Percentiles rank a stretch among this genome's conserved stretches.
These are phyloP conservation scores for Leonotis leonurus DNA, from an alignment of 257 asterid genomes.

Conservation along the genomic window DNA sequence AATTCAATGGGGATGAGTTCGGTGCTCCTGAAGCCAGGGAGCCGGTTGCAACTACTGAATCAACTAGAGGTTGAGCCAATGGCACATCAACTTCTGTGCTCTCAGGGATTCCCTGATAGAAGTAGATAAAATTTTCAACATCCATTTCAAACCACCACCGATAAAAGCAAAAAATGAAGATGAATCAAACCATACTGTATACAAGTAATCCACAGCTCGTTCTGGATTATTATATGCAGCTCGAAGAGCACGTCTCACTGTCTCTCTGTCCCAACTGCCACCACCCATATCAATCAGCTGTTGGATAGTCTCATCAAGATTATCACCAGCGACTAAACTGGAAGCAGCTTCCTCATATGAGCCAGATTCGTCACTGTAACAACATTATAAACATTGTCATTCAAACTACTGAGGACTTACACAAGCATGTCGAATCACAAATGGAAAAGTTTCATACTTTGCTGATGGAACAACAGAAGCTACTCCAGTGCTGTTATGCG, in stretches of 20 bases:
- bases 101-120: constrained; percentile 69
- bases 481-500: constrained; percentile 30
- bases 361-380: constrained; percentile 36
- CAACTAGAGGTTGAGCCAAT: constrained; percentile 34
- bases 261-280: constrained; percentile 80
- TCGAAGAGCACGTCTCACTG: constrained; percentile 65
- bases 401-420: constrained; percentile 3
- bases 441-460: constrained; percentile 29
- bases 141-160: not conserved
- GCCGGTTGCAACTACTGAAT: constrained; percentile 33
- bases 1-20: constrained; percentile 76
- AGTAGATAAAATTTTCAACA: constrained; percentile 5
- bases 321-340: constrained; percentile 41
- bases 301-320: constrained; percentile 59
- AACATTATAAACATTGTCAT: constrained; percentile 15
- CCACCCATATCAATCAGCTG: constrained; percentile 86
- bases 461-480: constrained; percentile 36
- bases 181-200: constrained; percentile 44
- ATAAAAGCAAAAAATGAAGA: not conserved
- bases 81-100: constrained; percentile 59
- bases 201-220: constrained; percentile 50
- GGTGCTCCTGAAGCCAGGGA: constrained; percentile 59
- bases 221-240: constrained; percentile 82
- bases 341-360: constrained; percentile 38
- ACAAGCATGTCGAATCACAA: constrained; percentile 1